Evolutionary conservation across 1,139 yeast species (phyloP).

Genomic region (Geotrichum klebahnii): DNA sequence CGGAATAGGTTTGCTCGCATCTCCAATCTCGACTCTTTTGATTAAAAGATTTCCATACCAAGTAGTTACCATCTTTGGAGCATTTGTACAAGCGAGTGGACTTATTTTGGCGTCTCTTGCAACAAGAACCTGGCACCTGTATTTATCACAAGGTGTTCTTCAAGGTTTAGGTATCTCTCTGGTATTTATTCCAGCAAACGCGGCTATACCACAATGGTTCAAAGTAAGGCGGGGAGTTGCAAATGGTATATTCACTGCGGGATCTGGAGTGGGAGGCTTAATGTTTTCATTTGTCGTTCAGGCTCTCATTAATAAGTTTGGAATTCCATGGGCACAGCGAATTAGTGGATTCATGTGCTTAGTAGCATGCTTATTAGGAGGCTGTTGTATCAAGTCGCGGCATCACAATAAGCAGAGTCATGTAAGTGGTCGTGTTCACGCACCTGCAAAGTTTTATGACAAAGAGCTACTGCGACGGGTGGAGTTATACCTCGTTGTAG

Average conservation of each 20-base stretch:
- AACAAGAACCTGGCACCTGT: constrained; percentile 57
- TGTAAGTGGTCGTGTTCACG: constrained; percentile 42
- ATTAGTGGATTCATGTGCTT: constrained; percentile 50
- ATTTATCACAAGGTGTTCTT: constrained; percentile 65
- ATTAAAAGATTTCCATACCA: constrained; percentile 43
- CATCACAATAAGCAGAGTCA: constrained; percentile 27
- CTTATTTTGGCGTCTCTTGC: constrained; percentile 64
- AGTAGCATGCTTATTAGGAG: constrained; percentile 38
- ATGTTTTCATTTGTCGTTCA: constrained; percentile 42
- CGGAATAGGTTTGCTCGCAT: constrained; percentile 54
- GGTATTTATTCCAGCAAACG: constrained; percentile 55
- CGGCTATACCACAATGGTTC: constrained; percentile 63
- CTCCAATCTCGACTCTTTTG: constrained; percentile 50
- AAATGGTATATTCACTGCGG: constrained; percentile 42
- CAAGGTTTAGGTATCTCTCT: constrained; percentile 60
- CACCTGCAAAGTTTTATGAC: constrained; percentile 33
- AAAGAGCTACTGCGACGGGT: constrained; percentile 35
- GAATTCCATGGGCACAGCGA: constrained; percentile 66
- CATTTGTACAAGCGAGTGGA: constrained; percentile 52
- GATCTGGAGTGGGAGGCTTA: constrained; percentile 38
- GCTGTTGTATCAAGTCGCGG: constrained; percentile 40
- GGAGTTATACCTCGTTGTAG: constrained; percentile 40
- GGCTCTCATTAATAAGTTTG: constrained; percentile 45
- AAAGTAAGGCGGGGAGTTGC: constrained; percentile 54
- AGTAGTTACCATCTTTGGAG: constrained; percentile 47